Conservation (phyloP, 257 asterid species). For the Penstemon newberryi region DNA sequence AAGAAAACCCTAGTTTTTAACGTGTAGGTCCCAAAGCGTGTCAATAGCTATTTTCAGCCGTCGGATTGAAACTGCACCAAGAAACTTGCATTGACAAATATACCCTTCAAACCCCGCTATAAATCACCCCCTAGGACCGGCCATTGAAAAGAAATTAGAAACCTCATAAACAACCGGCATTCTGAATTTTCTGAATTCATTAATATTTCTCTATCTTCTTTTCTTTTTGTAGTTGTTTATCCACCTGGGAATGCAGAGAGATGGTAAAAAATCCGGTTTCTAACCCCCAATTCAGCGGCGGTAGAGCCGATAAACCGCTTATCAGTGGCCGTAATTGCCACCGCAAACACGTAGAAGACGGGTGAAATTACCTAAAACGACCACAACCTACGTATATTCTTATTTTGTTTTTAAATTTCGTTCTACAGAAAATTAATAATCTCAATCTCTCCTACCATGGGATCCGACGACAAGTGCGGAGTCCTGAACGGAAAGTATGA, state of each 20-base stretch:
- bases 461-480: conserved; percentile 58
- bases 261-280: conserved; percentile 53
- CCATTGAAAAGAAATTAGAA: background rate
- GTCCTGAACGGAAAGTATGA: conserved; percentile 65
- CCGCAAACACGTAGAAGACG: conserved; percentile 97
- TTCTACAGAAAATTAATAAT: background rate
- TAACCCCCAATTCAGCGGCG: conserved; percentile 51
- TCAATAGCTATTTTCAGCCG: conserved; percentile 13
- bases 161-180: background rate
- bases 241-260: conserved; percentile 87
- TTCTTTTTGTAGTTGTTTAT: background rate
- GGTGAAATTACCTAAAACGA: conserved; percentile 44
- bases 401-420: background rate
- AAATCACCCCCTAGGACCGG: background rate
- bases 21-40: conserved; percentile 28
- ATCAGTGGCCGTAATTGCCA: conserved; percentile 78
- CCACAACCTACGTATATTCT: background rate
- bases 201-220: background rate
- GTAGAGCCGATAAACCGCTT: conserved; percentile 46
- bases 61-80: conserved; percentile 15
- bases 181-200: background rate
- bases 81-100: background rate
- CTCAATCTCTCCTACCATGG: conserved; percentile 29
- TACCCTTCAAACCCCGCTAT: conserved; percentile 30
- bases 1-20: conserved; percentile 21